Conservation (phyloP, 257 asterid species). For the Marsdenia floribunda region DNA sequence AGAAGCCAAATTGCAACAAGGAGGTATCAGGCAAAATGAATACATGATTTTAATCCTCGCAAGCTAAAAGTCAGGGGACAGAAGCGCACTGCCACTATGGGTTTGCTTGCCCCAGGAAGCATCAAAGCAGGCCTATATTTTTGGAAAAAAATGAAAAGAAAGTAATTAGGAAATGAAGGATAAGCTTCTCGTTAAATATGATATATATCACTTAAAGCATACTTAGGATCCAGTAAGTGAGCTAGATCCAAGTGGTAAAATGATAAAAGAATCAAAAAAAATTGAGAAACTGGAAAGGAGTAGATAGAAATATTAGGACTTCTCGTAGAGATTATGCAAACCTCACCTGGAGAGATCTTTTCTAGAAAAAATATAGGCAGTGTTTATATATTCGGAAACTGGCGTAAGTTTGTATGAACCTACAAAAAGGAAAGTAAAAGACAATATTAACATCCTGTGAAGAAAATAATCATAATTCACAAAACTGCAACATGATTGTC, state of each 20-base stretch:
- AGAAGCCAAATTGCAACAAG: conserved; percentile 3
- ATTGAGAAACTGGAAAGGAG: not conserved
- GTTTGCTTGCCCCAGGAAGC: conserved; percentile 97
- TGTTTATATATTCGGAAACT: conserved; percentile 60
- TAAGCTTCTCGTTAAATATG: not conserved
- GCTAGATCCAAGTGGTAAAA: not conserved
- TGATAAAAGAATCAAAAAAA: not conserved
- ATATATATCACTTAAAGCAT: not conserved
- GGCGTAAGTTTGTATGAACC: conserved; percentile 75
- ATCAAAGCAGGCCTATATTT: conserved; percentile 81
- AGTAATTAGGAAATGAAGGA: not conserved
- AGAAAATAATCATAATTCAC: not conserved
- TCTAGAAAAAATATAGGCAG: conserved; percentile 83
- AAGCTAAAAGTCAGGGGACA: conserved; percentile 64
- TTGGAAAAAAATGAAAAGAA: conserved; percentile 16
- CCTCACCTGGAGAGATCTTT: conserved; percentile 90
- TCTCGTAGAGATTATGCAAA: conserved; percentile 9
- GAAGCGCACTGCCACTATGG: conserved; percentile 93
- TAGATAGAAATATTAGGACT: not conserved
- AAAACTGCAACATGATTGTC: not conserved
- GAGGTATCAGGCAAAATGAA: conserved; percentile 8
- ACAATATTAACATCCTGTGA: conserved; percentile 3
- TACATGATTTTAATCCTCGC: conserved; percentile 69
- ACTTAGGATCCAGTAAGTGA: not conserved
- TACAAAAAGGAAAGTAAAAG: conserved; percentile 24